Evolutionary conservation across 768 basidiomycete genomes (phyloP), one percentile per base, ranked within the genome.

Genomic region (Terana coerulea): DNA sequence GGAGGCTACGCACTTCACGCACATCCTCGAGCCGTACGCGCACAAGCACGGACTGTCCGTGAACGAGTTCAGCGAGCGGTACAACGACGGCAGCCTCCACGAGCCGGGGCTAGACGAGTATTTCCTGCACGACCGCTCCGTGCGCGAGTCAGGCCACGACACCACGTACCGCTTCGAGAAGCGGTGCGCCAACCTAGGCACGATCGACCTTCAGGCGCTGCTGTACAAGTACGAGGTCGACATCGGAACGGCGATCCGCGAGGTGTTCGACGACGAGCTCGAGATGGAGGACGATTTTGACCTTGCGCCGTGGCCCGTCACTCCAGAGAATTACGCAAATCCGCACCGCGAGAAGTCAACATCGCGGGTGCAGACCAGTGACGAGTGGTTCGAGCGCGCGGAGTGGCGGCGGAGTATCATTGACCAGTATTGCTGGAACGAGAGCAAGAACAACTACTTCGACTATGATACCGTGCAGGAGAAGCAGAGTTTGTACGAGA

Each of bases 201-300:
- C 95, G 7, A 89, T 98, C 65, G 95, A 99, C 67, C 73, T 99
- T 58, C 95, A 98, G 72, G 83, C 94, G 42, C 75, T 99, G 64
- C 74, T 99, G 40, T 99, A 95, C 82, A 99, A 99, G 77, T 98
- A 98, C 61, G 95, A 99, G 68, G 80, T 93, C 53, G 95, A 99
- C 64, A 98, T 99, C 54, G 97, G 92, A n/a, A 95, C 92, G 9
- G 93, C 94, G 22, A 98, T 99, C 64, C 82, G 86, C 51, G 93
- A 97, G 66, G 86, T 97, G 53, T 98, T 98, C 61, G 90, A 89
- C 61, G 94, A 95, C 64, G 82, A 90, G 67, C 74, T 99, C 47
- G 89, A 95, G 47, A 69, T 99, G 48, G 92, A 94, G 47, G 92
- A 98, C 60, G 91, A 95, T 52, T 99, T 98, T 67, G 75, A 82